phyloP scores from a whole-genome alignment of 208 protist genomes.

The Tritrichomonas foetus region DNA sequence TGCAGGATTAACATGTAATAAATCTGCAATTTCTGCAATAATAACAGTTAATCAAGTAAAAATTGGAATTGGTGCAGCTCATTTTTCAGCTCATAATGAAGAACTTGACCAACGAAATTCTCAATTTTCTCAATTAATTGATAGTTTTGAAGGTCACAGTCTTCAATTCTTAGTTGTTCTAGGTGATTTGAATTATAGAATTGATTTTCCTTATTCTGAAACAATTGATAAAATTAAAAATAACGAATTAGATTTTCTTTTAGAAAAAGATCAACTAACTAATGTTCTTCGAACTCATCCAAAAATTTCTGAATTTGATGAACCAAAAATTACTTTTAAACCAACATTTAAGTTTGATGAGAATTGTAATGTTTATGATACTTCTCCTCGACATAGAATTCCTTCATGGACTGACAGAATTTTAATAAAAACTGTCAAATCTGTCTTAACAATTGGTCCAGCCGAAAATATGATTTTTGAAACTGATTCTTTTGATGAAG shows the following conservation, averaged over 20 bases:
- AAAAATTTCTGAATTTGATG: constrained; percentile 49
- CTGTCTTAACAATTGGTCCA: background rate
- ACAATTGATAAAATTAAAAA: background rate
- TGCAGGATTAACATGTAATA: background rate
- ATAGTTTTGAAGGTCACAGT: background rate
- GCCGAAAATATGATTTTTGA: background rate
- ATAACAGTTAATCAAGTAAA: background rate
- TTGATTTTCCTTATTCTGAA: background rate
- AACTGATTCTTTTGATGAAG: background rate
- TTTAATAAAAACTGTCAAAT: background rate
- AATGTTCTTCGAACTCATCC: background rate
- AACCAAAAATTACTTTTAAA: constrained; percentile 51
- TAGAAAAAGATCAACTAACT: background rate
- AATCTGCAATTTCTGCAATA: background rate
- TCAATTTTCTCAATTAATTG: background rate
- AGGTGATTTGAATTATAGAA: background rate
- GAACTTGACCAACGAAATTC: background rate
- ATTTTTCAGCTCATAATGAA: background rate
- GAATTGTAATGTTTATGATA: constrained; percentile 48
- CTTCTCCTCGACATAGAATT: constrained; percentile 44
- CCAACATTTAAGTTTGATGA: constrained; percentile 58
- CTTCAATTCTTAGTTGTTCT: background rate
- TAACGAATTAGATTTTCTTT: background rate
- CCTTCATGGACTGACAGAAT: constrained; percentile 54
- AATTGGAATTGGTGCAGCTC: background rate